Evolutionary conservation across 805 yeast species (phyloP), one percentile per base, ranked within the genome.

Genomic region (Wickerhamomyces canadensis): DNA sequence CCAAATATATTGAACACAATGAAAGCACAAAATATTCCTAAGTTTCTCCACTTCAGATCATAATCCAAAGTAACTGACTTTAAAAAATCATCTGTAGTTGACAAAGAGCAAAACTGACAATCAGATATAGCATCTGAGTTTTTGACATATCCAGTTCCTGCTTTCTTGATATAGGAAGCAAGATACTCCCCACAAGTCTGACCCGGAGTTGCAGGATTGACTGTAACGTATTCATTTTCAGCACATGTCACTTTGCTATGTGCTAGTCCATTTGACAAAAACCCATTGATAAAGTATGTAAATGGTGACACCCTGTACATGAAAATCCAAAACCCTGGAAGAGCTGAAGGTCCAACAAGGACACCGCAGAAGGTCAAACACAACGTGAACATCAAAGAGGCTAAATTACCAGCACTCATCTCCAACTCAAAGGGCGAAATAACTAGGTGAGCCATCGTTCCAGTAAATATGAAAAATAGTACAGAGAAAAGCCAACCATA

Each of bases 251-350:
- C 74, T 0, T 48, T 36, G 7, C 64, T 62, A 41, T 68, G 68
- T 31, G 78, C 81, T 46, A 80, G 60, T 44, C 78, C 84, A 35
- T 72, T 63, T 28, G 76, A 60, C 38, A 80, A 55, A 48, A 76
- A 57, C 30, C 76, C 79, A 15, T 68, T 62, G 36, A 83, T 64
- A 62, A 80, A 68, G 49, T 82, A 84, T 1, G 87, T 78, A 44
- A 80, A 63, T 14, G 93, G 91, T 18, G 81, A 76, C 15, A 67
- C 72, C 55, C 88, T 68, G 67, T 81, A 83, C 86, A 83, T 78
- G 68, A 81, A 83, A 31, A 72, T 65, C 88, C 89, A 80, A 68
- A 84, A 84, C n/a, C 86, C 77, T 22, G 84, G 84, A 65, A 80
- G 54, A 23, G 59, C 64, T 15, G 65, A 64, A 42, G 77, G 72